Percentiles rank a stretch among this genome's conserved stretches.
Conservation (phyloP, 2,329 filamentous ascomycete genomes). For the Monilinia fructigena region DNA sequence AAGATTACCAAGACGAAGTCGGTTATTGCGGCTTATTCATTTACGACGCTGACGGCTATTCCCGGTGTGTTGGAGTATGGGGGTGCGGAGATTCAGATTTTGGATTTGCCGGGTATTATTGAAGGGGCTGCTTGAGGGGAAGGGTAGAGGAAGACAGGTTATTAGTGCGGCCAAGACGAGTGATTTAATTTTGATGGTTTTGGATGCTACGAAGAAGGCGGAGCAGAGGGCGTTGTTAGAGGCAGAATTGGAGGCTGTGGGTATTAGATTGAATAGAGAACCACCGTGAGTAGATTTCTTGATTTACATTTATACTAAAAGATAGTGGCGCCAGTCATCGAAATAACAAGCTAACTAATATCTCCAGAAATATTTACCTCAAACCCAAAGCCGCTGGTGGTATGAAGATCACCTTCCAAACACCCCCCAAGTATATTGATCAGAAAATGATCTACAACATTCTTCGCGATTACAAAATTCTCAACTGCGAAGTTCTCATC, state of each 20-base stretch:
- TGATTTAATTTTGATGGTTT: constrained; percentile 92
- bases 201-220: constrained; percentile 94
- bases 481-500: constrained; percentile 94
- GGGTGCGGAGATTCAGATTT: constrained; percentile 94
- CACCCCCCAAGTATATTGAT: constrained; percentile 85
- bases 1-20: constrained; percentile 98
- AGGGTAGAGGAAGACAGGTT: constrained; percentile 91
- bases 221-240: constrained; percentile 90
- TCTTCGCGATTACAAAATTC: constrained; percentile 95
- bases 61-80: constrained; percentile 97
- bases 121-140: constrained; percentile 92
- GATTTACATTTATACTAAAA: not conserved
- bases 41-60: constrained; percentile 96
- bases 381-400: constrained; percentile 94
- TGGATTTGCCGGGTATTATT: constrained; percentile 97
- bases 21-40: constrained; percentile 92
- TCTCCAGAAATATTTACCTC: constrained; percentile 83
- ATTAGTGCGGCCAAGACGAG: constrained; percentile 98
- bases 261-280: constrained; percentile 87
- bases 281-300: constrained; percentile 64
- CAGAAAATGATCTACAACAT: constrained; percentile 99
- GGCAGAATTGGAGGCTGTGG: constrained; percentile 89
- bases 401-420: constrained; percentile 97
- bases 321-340: not conserved
- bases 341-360: constrained; percentile 10